phyloP scores from a whole-genome alignment of 2,329 filamentous ascomycete genomes.

The Neobulgaria alba region DNA sequence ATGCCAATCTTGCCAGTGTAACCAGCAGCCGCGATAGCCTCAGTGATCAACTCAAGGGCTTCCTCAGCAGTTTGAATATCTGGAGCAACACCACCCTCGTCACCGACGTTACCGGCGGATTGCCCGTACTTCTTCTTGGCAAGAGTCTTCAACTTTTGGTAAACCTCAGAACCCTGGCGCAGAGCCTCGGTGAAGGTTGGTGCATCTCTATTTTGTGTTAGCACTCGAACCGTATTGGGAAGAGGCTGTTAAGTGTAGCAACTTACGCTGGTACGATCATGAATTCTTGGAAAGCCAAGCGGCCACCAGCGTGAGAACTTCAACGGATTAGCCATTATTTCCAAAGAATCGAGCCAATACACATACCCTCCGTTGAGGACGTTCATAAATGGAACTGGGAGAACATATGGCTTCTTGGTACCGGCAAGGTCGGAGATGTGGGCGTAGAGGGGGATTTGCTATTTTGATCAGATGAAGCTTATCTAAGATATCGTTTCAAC shows the following conservation, averaged over 20 bases:
- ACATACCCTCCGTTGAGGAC: slow-evolving; percentile 65
- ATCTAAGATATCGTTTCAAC: not conserved
- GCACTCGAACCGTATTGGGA: too few species aligned
- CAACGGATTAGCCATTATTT: slow-evolving; percentile 12
- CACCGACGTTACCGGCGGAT: slow-evolving; percentile 96
- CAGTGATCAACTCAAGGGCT: slow-evolving; percentile 91
- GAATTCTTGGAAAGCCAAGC: slow-evolving; percentile 92
- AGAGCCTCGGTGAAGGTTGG: slow-evolving; percentile 91
- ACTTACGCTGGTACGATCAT: slow-evolving; percentile 81
- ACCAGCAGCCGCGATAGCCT: slow-evolving; percentile 87
- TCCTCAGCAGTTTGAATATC: slow-evolving; percentile 97
- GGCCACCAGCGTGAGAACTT: slow-evolving; percentile 93
- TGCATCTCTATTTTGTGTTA: slow-evolving; percentile 49
- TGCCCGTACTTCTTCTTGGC: slow-evolving; percentile 99
- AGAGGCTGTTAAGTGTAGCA: slow-evolving; percentile 1
- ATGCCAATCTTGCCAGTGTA: slow-evolving; percentile 97
- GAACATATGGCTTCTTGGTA: slow-evolving; percentile 86
- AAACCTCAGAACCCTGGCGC: slow-evolving; percentile 93
- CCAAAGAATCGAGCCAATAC: not conserved
- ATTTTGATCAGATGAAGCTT: not conserved
- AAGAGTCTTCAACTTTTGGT: slow-evolving; percentile 93
- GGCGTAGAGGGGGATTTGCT: slow-evolving; percentile 76
- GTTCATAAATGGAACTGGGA: slow-evolving; percentile 90
- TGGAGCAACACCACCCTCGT: slow-evolving; percentile 98
- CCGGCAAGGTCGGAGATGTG: slow-evolving; percentile 82